A percentile compares a stretch with the other conserved stretches of the same genome.
phyloP scores from a whole-genome alignment of 2,329 filamentous ascomycete genomes.

The Emmonsiellopsis sp. region DNA sequence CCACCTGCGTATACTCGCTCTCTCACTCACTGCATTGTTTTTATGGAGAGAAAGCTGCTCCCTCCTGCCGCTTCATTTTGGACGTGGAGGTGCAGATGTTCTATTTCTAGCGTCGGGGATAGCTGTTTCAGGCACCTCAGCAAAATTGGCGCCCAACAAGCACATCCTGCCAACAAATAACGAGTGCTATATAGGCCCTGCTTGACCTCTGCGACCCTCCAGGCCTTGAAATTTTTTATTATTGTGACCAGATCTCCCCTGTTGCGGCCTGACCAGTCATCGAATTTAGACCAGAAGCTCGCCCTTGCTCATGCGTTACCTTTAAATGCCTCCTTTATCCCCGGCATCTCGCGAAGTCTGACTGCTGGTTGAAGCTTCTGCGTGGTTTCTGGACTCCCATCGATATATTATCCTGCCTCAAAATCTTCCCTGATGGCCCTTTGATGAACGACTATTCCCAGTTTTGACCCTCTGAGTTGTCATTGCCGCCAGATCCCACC shows the following conservation, averaged over 20 bases:
- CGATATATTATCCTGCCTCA: neutral
- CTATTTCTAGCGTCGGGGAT: neutral
- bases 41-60: neutral
- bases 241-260: neutral
- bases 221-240: neutral
- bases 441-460: neutral
- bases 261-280: neutral
- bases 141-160: constrained; percentile 6
- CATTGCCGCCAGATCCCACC: neutral
- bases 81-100: neutral
- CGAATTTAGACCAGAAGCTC: neutral
- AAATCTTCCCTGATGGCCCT: neutral
- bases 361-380: too few species aligned
- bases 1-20: neutral
- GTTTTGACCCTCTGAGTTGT: neutral
- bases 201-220: neutral
- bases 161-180: constrained; percentile 4
- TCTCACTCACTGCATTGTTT: neutral
- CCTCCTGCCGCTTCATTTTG: neutral
- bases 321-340: neutral
- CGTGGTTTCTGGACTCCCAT: neutral
- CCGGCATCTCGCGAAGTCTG: neutral
- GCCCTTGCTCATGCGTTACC: neutral
- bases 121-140: neutral
- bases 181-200: neutral